Evolutionary conservation across 208 protist species (phyloP).

Genomic region (Crithidia mellificae): DNA sequence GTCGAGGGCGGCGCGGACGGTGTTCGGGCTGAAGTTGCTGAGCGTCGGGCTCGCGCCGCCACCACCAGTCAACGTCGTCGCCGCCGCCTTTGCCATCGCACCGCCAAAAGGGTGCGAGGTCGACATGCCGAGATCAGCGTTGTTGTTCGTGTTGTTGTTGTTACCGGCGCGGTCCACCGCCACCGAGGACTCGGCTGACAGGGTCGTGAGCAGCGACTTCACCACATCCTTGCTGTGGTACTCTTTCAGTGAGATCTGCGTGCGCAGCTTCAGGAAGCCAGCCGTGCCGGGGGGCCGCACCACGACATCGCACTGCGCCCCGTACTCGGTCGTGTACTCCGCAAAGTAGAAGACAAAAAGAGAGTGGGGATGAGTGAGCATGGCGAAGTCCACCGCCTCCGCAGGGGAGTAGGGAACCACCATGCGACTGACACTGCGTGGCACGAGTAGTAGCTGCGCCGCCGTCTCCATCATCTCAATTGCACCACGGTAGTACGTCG

Average conservation of each 20-base stretch:
- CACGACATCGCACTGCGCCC: slow-evolving; percentile 66
- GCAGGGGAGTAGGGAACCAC: slow-evolving; percentile 72
- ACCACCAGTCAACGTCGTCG: slow-evolving; percentile 4
- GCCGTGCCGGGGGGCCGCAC: slow-evolving; percentile 59
- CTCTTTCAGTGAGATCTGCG: slow-evolving; percentile 61
- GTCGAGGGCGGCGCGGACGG: slow-evolving; percentile 29
- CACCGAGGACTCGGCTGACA: slow-evolving; percentile 19
- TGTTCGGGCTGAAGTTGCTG: slow-evolving; percentile 9
- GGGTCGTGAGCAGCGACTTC: slow-evolving; percentile 16
- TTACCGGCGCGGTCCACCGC: background rate
- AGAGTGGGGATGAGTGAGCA: slow-evolving; percentile 63
- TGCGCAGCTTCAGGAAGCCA: slow-evolving; percentile 60
- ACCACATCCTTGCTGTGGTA: slow-evolving; percentile 50
- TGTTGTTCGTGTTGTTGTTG: slow-evolving; percentile 11
- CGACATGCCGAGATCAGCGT: slow-evolving; percentile 1
- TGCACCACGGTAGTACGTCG: slow-evolving; percentile 55
- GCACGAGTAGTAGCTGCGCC: slow-evolving; percentile 53
- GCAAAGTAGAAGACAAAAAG: slow-evolving; percentile 92
- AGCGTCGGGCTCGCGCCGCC: slow-evolving; percentile 11
- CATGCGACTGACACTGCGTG: slow-evolving; percentile 34
- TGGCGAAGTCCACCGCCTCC: slow-evolving; percentile 77
- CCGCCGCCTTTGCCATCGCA: slow-evolving; percentile 18
- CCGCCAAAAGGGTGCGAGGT: slow-evolving; percentile 23
- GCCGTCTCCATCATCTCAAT: slow-evolving; percentile 79
- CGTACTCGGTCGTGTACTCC: slow-evolving; percentile 75